Evolutionary conservation across 2,329 filamentous ascomycete species (phyloP), one percentile per base, ranked within the genome.

Genomic region (Aspergillus luchuensis): DNA sequence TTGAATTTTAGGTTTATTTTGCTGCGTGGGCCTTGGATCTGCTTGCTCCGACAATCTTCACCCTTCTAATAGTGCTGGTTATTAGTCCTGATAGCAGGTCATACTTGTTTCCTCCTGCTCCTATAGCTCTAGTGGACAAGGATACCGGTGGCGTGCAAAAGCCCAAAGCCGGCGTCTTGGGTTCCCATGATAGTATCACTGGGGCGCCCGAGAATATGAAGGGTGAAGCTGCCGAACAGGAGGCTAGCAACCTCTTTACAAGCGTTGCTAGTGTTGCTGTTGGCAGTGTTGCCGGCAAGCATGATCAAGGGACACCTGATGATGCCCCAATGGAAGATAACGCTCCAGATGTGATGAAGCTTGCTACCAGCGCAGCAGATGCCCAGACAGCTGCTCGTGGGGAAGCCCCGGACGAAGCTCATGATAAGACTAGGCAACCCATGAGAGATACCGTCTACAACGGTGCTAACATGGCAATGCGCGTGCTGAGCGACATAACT

Each of bases 141-240:
- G 86, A 83, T 60, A 89, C 89, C 0, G 91, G 91, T 6, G 90
- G 89, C 6, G 81, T 94, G 0, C 87, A 95, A 73, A 93, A 90
- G 68, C 91, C 91, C 0, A 86, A 87, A 54, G 85, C 91, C 2
- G 91, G 91, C 1, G 86, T 92, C 0, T 77, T 95, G 0, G 91
- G 89, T 0, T 92, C 89, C 19, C 85, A 88, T 28, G 89, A 92
- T 61, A 92, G 89, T 59, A 84, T 89, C 0, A 96, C 91, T 0
- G 92, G 91, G 1, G 91, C 91, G 0, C 89, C 91, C 0, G 91
- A 96, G 72, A 91, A 91, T 66, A 86, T 91, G 76, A 89, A 91
- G 71, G 91, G 92, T 25, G 91, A 95, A 72, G 90, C 91, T 0
- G 89, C 92, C 1, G 91, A 96, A 72, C 86, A 90, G 62, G 91